These are phyloP conservation scores for Candida albicans DNA, from an alignment of 1,139 yeast species.

Conservation along the genomic window DNA sequence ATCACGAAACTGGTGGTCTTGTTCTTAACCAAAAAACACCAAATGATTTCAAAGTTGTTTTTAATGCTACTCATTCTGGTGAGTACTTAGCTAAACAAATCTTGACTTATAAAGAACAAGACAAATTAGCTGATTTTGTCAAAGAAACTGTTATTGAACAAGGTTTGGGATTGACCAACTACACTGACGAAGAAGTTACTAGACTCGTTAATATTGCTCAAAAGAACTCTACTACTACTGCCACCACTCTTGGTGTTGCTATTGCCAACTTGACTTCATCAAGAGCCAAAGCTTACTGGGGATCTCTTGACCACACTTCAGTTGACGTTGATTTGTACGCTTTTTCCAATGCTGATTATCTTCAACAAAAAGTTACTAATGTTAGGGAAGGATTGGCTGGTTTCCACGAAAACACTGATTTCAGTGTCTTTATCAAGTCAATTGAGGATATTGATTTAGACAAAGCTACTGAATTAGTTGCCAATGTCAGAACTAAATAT, in stretches of 20 bases:
- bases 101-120: constrained; percentile 27
- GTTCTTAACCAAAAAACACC: constrained; percentile 64
- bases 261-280: constrained; percentile 61
- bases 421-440: constrained; percentile 67
- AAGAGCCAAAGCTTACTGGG: constrained; percentile 82
- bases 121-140: constrained; percentile 42
- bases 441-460: constrained; percentile 56
- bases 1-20: constrained; percentile 91
- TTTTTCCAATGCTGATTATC: constrained; percentile 52
- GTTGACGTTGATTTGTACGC: constrained; percentile 87
- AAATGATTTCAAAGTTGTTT: constrained; percentile 50
- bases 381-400: constrained; percentile 55
- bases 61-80: constrained; percentile 69
- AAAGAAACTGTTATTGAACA: constrained; percentile 48
- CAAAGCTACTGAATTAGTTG: constrained; percentile 49
- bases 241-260: constrained; percentile 27
- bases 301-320: constrained; percentile 87
- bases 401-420: constrained; percentile 79
- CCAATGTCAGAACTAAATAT: constrained; percentile 22
- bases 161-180: constrained; percentile 62
- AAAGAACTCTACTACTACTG: constrained; percentile 14
- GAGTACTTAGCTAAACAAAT: constrained; percentile 53
- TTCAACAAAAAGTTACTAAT: constrained; percentile 35
- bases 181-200: constrained; percentile 48
- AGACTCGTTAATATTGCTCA: constrained; percentile 16